Base-by-base conservation (phyloP, 2,329 filamentous ascomycete genomes). In the Fusarium graminum region DNA sequence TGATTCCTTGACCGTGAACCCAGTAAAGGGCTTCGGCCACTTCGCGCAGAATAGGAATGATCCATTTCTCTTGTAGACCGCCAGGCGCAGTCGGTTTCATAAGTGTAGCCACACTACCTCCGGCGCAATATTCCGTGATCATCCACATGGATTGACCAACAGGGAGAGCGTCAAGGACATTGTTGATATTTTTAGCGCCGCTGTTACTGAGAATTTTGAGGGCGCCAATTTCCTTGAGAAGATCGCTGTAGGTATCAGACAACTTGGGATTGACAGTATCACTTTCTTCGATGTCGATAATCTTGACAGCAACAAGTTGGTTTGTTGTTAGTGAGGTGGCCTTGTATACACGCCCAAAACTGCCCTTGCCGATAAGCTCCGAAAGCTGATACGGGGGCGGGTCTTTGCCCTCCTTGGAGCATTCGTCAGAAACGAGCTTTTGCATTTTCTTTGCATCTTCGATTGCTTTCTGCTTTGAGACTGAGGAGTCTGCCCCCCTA, bases 81-180 rank as follows among this genome's bases (percentile, higher is more conserved):
- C 85, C 86, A 0, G 87, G 87, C 4, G 84, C 82, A 2, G 86
- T 90, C n/a, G 89, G 88, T 74, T 85, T 87, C 88, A 90, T 89
- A 59, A 86, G 85, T 63, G 85, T 94, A 67, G 86, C 90, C 75
- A 96, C 90, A 75, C 92, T 95, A 46, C 92, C 92, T 63, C 92
- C 92, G 7, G 90, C 91, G 71, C 92, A 94, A 76, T 94, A 93
- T 78, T 95, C 92, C 59, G 91, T 94, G 55, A 95, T 88, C 81
- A 95, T 92, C 92, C 92, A 96, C 80, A 96, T 89, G 61, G 92
- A 87, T 69, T 91, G 89, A 40, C 91, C 90, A 36, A 94, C 88
- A 10, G 91, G 88, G 19, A 94, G 83, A 6, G 91, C 91, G 68
- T 94, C 92, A 70, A 94, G 89, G 50, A 94, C 90, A 70, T 89